Percentiles rank a stretch among this genome's conserved stretches.
phyloP scores from a whole-genome alignment of 768 basidiomycete species.

The Melanogaster broomeanus region DNA sequence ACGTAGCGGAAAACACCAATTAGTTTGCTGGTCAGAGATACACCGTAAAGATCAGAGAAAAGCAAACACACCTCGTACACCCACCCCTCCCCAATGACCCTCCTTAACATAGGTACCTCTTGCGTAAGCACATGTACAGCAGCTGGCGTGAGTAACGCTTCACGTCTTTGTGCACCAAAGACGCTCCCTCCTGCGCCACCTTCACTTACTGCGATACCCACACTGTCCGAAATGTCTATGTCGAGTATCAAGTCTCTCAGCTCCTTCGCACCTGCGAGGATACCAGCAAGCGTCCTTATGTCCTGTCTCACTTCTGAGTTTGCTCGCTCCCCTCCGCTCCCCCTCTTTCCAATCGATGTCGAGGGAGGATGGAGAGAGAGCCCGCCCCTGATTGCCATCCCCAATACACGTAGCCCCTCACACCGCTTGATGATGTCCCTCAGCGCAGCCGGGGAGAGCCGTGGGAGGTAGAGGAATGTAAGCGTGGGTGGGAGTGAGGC shows the following conservation, averaged over 20 bases:
- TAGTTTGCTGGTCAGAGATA: no score
- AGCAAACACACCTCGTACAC: conserved; percentile 53
- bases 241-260: conserved; percentile 22
- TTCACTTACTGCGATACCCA: neutral
- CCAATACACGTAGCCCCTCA: conserved; percentile 14
- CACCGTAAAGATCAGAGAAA: neutral
- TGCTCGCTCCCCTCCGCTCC: neutral
- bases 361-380: conserved; percentile 4
- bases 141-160: conserved; percentile 40
- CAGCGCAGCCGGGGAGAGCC: conserved; percentile 20
- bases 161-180: neutral
- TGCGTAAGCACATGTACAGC: conserved; percentile 47
- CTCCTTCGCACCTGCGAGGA: conserved; percentile 15
- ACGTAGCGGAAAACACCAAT: neutral
- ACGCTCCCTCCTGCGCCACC: neutral
- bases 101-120: conserved; percentile 38
- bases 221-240: neutral
- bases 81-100: conserved; percentile 49
- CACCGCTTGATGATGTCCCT: conserved; percentile 22
- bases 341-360: neutral
- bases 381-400: conserved; percentile 14
- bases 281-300: conserved; percentile 6
- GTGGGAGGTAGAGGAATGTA: conserved; percentile 26
- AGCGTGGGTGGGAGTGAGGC: conserved; percentile 36
- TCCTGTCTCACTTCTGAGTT: conserved; percentile 6